Evolutionary conservation across 2,329 filamentous ascomycete genomes (phyloP).

Genomic region (Cladosporium sp.): DNA sequence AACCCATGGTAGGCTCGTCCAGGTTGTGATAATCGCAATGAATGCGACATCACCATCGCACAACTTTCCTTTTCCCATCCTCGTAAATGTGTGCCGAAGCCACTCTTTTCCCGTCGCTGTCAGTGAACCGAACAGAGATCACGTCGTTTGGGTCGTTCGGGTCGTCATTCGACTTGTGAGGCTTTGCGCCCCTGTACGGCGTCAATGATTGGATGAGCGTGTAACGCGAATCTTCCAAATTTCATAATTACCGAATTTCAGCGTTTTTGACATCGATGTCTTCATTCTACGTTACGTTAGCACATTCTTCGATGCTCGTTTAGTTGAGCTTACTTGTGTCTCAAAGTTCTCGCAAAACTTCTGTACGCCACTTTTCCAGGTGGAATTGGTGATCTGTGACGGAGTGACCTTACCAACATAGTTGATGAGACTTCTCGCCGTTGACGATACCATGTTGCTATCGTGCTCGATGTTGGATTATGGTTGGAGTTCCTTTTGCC

Average conservation of each 20-base stretch:
- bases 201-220: no score
- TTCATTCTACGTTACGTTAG: no score
- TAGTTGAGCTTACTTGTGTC: background rate
- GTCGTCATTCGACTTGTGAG: no score
- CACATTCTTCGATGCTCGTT: no score
- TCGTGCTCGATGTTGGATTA: no score
- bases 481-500: no score
- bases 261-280: background rate
- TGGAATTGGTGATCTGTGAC: background rate
- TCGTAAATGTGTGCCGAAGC: slow-evolving; percentile 8
- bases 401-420: background rate
- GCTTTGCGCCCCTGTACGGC: background rate
- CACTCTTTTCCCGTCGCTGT: slow-evolving; percentile 4
- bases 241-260: background rate
- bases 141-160: slow-evolving; percentile 8
- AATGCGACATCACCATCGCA: slow-evolving; percentile 1
- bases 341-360: background rate
- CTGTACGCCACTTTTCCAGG: background rate
- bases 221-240: no score
- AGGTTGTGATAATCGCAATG: no score
- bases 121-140: slow-evolving; percentile 6
- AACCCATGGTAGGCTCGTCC: no score
- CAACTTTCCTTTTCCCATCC: background rate
- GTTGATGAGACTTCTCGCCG: background rate
- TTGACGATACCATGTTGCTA: background rate